phyloP scores from a whole-genome alignment of 2,329 filamentous ascomycete species.

The Nemania sp. region DNA sequence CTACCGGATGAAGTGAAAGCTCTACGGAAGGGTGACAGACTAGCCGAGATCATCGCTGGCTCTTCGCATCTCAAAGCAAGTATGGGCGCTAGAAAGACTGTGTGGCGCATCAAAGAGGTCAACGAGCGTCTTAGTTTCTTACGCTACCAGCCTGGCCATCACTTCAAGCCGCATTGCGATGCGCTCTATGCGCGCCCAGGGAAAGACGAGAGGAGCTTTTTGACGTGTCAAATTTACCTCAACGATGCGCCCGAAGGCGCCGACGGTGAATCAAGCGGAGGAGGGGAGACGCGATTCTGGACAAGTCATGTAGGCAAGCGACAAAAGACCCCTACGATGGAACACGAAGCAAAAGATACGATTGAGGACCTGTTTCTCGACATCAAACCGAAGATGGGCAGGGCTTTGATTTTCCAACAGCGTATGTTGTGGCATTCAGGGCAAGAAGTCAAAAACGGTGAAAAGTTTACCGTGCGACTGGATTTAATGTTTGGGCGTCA shows the following conservation, averaged over 20 bases:
- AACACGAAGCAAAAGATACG: conserved; percentile 14
- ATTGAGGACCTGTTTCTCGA: conserved; percentile 45
- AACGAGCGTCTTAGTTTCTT: conserved; percentile 72
- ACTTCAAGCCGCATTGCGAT: conserved; percentile 62
- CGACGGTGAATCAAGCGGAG: conserved; percentile 32
- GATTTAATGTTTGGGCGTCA: conserved; percentile 49
- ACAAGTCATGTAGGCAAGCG: conserved; percentile 44
- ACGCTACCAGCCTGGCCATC: conserved; percentile 69
- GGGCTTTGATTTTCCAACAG: conserved; percentile 51
- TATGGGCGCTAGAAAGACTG: conserved; percentile 44
- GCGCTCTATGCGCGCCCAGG: conserved; percentile 41
- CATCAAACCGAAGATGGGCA: conserved; percentile 49
- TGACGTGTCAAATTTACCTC: conserved; percentile 51
- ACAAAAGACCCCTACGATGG: conserved; percentile 41
- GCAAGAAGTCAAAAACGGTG: conserved; percentile 48
- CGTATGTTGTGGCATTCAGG: conserved; percentile 51
- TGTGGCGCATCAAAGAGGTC: conserved; percentile 54
- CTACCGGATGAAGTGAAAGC: conserved; percentile 42
- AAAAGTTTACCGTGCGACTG: conserved; percentile 50
- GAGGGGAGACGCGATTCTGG: conserved; percentile 46
- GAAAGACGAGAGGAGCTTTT: conserved; percentile 48
- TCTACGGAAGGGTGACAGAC: conserved; percentile 39
- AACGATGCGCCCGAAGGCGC: conserved; percentile 42
- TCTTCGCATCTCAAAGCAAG: conserved; percentile 44
- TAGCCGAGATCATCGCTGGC: conserved; percentile 43